Conservation (phyloP, 805 yeast species). For the Saturnispora silvae region DNA sequence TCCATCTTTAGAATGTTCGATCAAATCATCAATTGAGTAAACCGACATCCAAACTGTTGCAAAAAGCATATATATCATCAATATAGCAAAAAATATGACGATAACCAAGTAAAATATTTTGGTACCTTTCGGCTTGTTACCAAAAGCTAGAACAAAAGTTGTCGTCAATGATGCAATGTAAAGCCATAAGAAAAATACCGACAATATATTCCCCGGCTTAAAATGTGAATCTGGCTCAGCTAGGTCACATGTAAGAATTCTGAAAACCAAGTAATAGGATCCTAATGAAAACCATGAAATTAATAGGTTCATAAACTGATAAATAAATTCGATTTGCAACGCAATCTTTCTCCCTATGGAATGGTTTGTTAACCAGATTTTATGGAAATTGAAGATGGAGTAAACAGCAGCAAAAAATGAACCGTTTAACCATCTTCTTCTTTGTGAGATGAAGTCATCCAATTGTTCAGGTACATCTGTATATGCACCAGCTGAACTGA, state of each 20-base stretch:
- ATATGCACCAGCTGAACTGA: constrained; percentile 79
- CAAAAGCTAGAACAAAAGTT: constrained; percentile 83
- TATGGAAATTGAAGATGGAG: constrained; percentile 65
- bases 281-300: constrained; percentile 92
- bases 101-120: constrained; percentile 64
- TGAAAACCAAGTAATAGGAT: constrained; percentile 80
- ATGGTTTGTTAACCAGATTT: constrained; percentile 75
- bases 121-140: constrained; percentile 91
- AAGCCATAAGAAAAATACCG: constrained; percentile 76
- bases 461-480: constrained; percentile 91
- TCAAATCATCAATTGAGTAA: constrained; percentile 36
- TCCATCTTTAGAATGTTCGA: constrained; percentile 20
- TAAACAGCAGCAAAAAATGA: constrained; percentile 92
- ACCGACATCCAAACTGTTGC: constrained; percentile 79
- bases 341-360: constrained; percentile 53
- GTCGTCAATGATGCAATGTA: constrained; percentile 72
- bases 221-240: constrained; percentile 53
- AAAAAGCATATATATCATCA: constrained; percentile 83
- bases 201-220: constrained; percentile 64
- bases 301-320: constrained; percentile 61
- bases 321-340: constrained; percentile 67
- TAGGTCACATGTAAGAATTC: constrained; percentile 73
- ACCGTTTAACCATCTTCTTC: constrained; percentile 96
- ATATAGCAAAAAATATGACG: constrained; percentile 69
- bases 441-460: constrained; percentile 79